phyloP scores from a whole-genome alignment of 148 eudicot species.

The Diospyros lotus region DNA sequence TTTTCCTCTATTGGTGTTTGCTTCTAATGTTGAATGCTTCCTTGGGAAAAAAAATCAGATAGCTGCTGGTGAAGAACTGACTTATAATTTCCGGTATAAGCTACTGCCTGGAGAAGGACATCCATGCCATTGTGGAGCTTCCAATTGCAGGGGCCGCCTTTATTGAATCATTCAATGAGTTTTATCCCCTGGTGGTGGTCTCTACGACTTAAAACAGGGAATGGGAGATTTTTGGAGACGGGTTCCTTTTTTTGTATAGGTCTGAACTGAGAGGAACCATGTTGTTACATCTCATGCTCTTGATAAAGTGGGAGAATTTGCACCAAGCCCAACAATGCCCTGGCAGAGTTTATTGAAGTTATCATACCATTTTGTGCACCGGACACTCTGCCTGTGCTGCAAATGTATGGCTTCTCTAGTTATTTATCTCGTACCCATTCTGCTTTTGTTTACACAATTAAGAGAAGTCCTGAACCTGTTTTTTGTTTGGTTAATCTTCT shows the following conservation, averaged over 20 bases:
- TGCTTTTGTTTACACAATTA: not conserved
- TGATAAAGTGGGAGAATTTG: not conserved
- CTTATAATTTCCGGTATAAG: conserved; percentile 52
- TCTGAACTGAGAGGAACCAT: not conserved
- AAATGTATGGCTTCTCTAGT: not conserved
- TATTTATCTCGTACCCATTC: not conserved
- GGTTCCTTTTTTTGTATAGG: not conserved
- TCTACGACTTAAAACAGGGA: not conserved
- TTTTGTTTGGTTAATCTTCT: not conserved
- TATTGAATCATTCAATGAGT: conserved; percentile 21
- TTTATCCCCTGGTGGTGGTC: not conserved
- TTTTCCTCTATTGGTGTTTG: not conserved
- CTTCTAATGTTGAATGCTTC: not conserved
- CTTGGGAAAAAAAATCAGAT: conserved; percentile 40
- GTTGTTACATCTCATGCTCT: not conserved
- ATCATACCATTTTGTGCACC: not conserved
- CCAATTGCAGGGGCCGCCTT: conserved; percentile 74
- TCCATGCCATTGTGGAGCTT: conserved; percentile 63
- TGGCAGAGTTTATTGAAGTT: not conserved
- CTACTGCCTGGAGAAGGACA: conserved; percentile 55
- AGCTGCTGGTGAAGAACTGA: conserved; percentile 73
- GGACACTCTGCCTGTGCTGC: not conserved
- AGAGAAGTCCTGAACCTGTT: not conserved
- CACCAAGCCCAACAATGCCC: not conserved
- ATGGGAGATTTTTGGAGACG: not conserved